phyloP scores from a whole-genome alignment of 1,284 basidiomycete species.

The Tremellales sp. region DNA sequence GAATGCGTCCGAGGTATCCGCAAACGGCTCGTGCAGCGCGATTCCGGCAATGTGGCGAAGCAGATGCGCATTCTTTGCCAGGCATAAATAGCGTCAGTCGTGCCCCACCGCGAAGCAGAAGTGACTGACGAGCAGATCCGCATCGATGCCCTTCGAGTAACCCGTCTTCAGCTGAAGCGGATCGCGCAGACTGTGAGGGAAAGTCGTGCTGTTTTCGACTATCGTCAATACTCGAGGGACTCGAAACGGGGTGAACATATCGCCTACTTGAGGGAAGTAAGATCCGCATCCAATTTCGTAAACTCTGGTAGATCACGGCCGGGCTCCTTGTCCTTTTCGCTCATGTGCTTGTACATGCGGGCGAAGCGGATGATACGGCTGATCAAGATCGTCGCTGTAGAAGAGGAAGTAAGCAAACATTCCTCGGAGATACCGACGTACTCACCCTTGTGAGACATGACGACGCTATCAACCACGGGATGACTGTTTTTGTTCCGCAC shows the following conservation, averaged over 20 bases:
- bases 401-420: no score
- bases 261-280: conserved; percentile 25
- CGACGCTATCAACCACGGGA: conserved; percentile 35
- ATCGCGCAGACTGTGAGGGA: conserved; percentile 32
- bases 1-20: conserved; percentile 25
- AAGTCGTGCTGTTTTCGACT: conserved; percentile 18
- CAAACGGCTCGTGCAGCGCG: conserved; percentile 41
- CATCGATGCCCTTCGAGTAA: conserved; percentile 28
- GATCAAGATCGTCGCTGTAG: neutral
- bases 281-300: conserved; percentile 25
- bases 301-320: conserved; percentile 21
- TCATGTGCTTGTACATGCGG: conserved; percentile 27
- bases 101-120: neutral
- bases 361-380: conserved; percentile 26
- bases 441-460: conserved; percentile 33
- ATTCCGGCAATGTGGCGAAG: conserved; percentile 33
- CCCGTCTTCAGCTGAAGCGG: conserved; percentile 28
- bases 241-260: neutral
- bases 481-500: conserved; percentile 22
- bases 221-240: neutral
- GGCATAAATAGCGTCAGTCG: neutral
- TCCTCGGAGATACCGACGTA: neutral
- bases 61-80: conserved; percentile 27
- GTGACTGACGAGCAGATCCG: conserved; percentile 32
- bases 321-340: neutral